Conservation (phyloP, 2,329 filamentous ascomycete species). For the Corinectria fuckeliana region DNA sequence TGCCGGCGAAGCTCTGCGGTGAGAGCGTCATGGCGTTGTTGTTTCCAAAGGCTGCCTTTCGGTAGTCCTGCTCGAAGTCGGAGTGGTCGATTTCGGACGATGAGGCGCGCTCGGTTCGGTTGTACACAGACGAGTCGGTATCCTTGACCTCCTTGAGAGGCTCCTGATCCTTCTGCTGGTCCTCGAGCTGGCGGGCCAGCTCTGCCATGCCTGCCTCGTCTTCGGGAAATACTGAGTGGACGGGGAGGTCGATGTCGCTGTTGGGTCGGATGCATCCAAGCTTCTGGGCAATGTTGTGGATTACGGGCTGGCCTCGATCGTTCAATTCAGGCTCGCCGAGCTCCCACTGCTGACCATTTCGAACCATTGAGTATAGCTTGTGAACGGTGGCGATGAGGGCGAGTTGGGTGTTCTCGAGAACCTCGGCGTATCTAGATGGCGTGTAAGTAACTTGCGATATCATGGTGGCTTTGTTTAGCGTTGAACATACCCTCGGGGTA, state of each 20-base stretch:
- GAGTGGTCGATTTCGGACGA: conserved; percentile 63
- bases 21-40: conserved; percentile 56
- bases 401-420: conserved; percentile 70
- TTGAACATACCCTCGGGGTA: conserved; percentile 62
- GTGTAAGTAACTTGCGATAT: conserved; percentile 27
- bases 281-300: conserved; percentile 69
- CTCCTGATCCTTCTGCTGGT: conserved; percentile 51
- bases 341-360: conserved; percentile 64
- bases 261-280: conserved; percentile 69
- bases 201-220: conserved; percentile 64
- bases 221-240: conserved; percentile 66
- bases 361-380: conserved; percentile 70
- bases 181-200: conserved; percentile 61
- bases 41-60: conserved; percentile 53
- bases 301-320: conserved; percentile 66
- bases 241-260: conserved; percentile 64
- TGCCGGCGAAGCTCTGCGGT: conserved; percentile 57
- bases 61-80: conserved; percentile 62
- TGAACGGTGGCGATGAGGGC: conserved; percentile 69
- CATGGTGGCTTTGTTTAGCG: neutral
- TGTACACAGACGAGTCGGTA: conserved; percentile 32
- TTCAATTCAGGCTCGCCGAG: conserved; percentile 69
- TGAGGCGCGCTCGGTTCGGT: conserved; percentile 55
- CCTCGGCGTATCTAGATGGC: conserved; percentile 64
- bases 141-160: conserved; percentile 41